Conservation (phyloP, 2,329 filamentous ascomycete species). For the Trichophyton benhamiae region DNA sequence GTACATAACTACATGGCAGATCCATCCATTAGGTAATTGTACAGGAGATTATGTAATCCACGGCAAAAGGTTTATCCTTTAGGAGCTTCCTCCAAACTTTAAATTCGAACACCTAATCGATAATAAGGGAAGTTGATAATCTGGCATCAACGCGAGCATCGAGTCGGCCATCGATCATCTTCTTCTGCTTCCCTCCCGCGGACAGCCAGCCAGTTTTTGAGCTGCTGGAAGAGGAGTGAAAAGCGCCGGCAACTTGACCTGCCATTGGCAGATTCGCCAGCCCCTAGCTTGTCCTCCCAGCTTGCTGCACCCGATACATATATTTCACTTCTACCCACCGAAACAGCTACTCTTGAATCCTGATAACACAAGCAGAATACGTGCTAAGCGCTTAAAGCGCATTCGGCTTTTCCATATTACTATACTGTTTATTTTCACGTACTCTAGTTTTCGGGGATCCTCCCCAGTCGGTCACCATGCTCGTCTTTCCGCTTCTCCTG, state of each 20-base stretch:
- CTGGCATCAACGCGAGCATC: not conserved
- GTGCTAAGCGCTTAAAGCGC: not conserved
- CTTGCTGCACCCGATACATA: not conserved
- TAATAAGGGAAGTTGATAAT: slow-evolving; percentile 2
- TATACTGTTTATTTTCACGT: not conserved
- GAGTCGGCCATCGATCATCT: not conserved
- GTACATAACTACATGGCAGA: not conserved
- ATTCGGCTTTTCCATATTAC: not conserved
- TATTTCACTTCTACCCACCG: not conserved
- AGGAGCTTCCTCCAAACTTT: not conserved
- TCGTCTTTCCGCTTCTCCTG: slow-evolving; percentile 22
- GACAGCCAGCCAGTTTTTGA: not conserved
- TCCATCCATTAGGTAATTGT: too few relatives aligned
- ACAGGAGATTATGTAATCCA: not conserved
- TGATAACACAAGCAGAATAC: not conserved
- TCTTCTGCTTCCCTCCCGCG: not conserved
- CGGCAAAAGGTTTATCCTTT: not conserved
- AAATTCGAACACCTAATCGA: not conserved
- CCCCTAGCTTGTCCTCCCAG: not conserved
- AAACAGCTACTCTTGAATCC: not conserved
- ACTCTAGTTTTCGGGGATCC: not conserved
- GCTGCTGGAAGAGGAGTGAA: not conserved
- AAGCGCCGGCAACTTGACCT: not conserved
- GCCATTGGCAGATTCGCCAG: too few relatives aligned
- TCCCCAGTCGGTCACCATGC: slow-evolving; percentile 19